Conservation (phyloP, 805 yeast genomes). For the Saturnispora sanitii region DNA sequence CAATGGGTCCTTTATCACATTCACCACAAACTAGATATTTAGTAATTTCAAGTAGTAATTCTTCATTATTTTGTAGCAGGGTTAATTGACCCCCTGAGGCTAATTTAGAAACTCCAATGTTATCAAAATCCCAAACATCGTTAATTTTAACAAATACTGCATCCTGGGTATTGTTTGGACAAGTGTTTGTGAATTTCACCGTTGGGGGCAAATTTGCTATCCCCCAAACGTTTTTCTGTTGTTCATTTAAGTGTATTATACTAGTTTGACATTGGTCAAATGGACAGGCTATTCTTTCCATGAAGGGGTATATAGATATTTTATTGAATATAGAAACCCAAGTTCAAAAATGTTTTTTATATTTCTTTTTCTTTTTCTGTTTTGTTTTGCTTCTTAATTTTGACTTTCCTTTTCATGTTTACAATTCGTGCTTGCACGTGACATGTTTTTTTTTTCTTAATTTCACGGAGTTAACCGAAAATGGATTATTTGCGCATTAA, state of each 20-base stretch:
- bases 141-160: slow-evolving; percentile 23
- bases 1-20: slow-evolving; percentile 72
- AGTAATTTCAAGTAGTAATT: slow-evolving; percentile 29
- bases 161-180: background rate
- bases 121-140: slow-evolving; percentile 74
- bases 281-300: background rate
- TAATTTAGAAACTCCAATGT: slow-evolving; percentile 57
- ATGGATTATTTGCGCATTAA: background rate
- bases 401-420: too few species aligned
- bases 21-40: slow-evolving; percentile 61
- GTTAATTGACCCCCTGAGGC: too few species aligned
- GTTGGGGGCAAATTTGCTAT: background rate
- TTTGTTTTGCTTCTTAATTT: too few species aligned
- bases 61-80: slow-evolving; percentile 14
- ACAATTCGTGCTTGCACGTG: background rate
- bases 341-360: too few species aligned
- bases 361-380: too few species aligned
- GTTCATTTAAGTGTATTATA: background rate
- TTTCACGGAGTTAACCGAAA: background rate
- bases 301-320: background rate
- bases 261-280: background rate
- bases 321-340: too few species aligned
- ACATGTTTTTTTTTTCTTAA: too few species aligned
- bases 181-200: background rate
- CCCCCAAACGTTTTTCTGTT: too few species aligned